Conservation (phyloP, 2,329 filamentous ascomycete genomes). For the Diaporthe aspalathi region DNA sequence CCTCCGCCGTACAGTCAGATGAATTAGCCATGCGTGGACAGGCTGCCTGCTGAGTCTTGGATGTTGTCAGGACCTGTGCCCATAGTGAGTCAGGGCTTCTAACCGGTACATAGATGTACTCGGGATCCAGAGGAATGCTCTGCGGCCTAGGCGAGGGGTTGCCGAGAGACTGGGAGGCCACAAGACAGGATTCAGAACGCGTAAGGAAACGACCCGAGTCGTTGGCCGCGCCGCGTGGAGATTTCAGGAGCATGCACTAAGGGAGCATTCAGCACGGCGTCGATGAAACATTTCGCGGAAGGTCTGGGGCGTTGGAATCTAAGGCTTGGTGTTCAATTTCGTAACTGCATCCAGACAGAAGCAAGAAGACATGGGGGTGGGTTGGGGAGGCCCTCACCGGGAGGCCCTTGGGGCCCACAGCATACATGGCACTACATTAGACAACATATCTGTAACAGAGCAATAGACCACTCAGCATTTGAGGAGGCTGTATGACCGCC, state of each 20-base stretch:
- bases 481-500: background rate
- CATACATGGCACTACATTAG: constrained; percentile 17
- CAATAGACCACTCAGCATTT: constrained; percentile 10
- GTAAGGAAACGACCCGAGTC: constrained; percentile 2
- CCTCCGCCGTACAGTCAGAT: constrained; percentile 39
- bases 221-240: constrained; percentile 17
- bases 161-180: constrained; percentile 4
- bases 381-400: too few relatives aligned
- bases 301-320: constrained; percentile 5
- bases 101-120: background rate
- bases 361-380: background rate
- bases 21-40: background rate
- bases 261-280: constrained; percentile 28
- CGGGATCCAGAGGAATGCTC: background rate
- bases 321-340: constrained; percentile 9
- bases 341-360: constrained; percentile 30
- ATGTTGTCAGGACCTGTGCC: background rate
- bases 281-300: constrained; percentile 31
- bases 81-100: background rate
- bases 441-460: constrained; percentile 21
- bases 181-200: constrained; percentile 15
- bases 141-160: background rate
- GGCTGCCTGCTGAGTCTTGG: background rate
- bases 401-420: background rate
- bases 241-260: constrained; percentile 25